phyloP scores from a whole-genome alignment of 306 rosid species.

The Morella rubra region DNA sequence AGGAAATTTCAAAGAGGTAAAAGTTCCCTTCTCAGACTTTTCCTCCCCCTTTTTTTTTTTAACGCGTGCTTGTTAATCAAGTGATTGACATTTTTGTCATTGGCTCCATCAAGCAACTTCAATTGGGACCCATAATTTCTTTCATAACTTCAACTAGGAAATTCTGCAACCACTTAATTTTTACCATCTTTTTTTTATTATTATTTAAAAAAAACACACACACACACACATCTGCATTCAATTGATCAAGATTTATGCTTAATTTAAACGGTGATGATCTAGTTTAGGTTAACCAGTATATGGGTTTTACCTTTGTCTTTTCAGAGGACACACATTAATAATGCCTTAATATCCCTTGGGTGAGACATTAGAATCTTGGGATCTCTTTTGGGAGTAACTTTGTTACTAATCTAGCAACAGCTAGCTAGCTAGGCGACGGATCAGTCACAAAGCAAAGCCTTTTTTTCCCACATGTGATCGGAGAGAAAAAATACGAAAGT shows the following conservation, averaged over 20 bases:
- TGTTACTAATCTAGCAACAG: not conserved
- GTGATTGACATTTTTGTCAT: conserved; percentile 25
- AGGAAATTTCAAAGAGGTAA: conserved; percentile 33
- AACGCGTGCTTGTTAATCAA: conserved; percentile 9
- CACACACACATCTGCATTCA: no score
- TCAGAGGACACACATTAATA: conserved; percentile 26
- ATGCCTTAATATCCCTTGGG: conserved; percentile 27
- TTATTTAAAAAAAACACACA: no score
- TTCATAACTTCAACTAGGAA: no score
- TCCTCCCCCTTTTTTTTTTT: not conserved
- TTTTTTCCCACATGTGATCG: conserved; percentile 27
- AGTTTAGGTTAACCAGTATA: not conserved
- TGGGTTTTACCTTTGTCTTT: conserved; percentile 4
- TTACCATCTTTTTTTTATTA: no score
- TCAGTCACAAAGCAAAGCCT: conserved; percentile 18
- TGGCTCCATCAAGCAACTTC: conserved; percentile 37
- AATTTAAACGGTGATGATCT: not conserved
- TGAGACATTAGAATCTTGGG: conserved; percentile 47
- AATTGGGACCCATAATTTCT: conserved; percentile 25
- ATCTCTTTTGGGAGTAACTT: conserved; percentile 45
- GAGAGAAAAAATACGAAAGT: conserved; percentile 9
- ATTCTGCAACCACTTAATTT: no score
- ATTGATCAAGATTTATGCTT: no score
- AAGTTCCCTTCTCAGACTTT: not conserved
- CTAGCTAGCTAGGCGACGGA: no score